Evolutionary conservation across 1,139 yeast genomes (phyloP).

Genomic region (Candida anutae): DNA sequence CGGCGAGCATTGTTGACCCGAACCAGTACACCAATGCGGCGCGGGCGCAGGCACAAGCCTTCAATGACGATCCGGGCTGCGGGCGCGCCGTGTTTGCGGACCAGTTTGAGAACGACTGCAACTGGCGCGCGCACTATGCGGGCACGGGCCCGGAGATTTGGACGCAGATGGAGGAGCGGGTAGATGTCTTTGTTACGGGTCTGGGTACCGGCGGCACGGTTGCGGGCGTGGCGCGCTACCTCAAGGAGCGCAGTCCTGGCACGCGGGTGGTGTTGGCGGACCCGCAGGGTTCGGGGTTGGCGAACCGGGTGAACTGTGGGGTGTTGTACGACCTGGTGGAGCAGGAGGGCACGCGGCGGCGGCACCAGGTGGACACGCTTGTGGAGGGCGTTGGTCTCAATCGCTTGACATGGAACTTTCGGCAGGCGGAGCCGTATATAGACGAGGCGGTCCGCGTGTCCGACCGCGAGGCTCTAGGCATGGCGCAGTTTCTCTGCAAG

Average conservation of each 20-base stretch:
- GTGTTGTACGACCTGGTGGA: constrained; percentile 91
- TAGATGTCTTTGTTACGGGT: constrained; percentile 80
- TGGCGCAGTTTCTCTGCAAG: constrained; percentile 79
- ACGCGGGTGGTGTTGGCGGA: constrained; percentile 60
- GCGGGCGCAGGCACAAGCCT: constrained; percentile 49
- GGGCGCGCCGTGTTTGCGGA: constrained; percentile 76
- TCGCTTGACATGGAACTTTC: constrained; percentile 75
- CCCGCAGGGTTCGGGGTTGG: constrained; percentile 93
- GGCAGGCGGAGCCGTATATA: constrained; percentile 58
- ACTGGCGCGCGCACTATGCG: constrained; percentile 77
- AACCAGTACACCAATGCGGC: constrained; percentile 91
- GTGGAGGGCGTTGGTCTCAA: constrained; percentile 93
- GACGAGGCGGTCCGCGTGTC: constrained; percentile 76
- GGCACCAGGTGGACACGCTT: constrained; percentile 94
- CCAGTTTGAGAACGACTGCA: constrained; percentile 88
- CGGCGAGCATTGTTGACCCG: constrained; percentile 93
- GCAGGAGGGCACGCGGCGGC: constrained; percentile 84
- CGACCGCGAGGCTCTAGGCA: constrained; percentile 72
- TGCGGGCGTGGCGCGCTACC: constrained; percentile 72
- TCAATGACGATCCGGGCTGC: constrained; percentile 35
- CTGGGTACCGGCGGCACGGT: constrained; percentile 76
- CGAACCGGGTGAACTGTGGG: constrained; percentile 75
- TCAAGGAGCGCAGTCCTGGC: constrained; percentile 43
- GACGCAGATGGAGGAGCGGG: constrained; percentile 50
- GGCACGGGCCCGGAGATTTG: constrained; percentile 91